Evolutionary conservation across 2,329 filamentous ascomycete genomes (phyloP).

Genomic region (Cladosporium austrohemisphaericum): DNA sequence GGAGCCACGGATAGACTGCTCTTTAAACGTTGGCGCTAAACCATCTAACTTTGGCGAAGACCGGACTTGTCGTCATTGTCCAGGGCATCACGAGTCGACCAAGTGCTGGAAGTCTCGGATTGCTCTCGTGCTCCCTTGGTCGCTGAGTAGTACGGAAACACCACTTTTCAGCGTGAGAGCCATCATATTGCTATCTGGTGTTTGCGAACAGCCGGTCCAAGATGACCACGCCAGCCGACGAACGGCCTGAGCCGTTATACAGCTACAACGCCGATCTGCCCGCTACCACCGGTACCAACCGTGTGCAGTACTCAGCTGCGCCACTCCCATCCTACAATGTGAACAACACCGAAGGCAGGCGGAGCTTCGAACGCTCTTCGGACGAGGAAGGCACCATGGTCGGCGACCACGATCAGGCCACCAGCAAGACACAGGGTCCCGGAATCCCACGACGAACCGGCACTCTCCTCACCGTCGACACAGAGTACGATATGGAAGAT

Average conservation of each 20-base stretch:
- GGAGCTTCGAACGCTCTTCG: constrained; percentile 27
- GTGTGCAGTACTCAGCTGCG: constrained; percentile 2
- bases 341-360: constrained; percentile 21
- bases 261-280: constrained; percentile 1
- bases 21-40: constrained; percentile 4
- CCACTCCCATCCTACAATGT: constrained; percentile 33
- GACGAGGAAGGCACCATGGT: constrained; percentile 36
- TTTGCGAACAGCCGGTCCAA: neutral
- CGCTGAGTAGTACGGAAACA: constrained; percentile 6
- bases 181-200: neutral
- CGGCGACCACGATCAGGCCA: constrained; percentile 25
- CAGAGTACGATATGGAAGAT: constrained; percentile 34
- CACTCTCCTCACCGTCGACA: constrained; percentile 49
- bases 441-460: constrained; percentile 20
- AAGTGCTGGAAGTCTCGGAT: constrained; percentile 21
- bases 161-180: neutral
- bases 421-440: constrained; percentile 13
- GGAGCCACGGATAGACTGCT: neutral
- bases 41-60: too few species aligned
- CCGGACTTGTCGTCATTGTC: constrained; percentile 7
- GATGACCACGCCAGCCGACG: constrained; percentile 36
- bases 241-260: constrained; percentile 34
- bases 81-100: constrained; percentile 17
- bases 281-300: neutral
- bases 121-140: constrained; percentile 18